Conservation (phyloP, 495 filamentous ascomycete species). For the Penicillium paradoxum region DNA sequence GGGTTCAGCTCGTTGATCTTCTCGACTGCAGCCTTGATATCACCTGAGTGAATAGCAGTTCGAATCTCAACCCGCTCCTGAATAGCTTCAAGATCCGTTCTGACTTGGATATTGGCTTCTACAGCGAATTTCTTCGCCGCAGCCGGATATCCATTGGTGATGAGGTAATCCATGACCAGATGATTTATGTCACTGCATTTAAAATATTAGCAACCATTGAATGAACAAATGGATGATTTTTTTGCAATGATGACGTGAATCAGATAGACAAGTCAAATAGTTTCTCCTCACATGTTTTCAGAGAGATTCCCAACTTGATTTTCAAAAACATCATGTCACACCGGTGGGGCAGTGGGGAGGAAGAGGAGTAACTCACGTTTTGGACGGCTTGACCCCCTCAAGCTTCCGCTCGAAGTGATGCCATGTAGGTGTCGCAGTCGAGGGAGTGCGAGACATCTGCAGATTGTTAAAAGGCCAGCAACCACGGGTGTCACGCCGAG, state of each 20-base stretch:
- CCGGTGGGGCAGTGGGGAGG: slow-evolving; percentile 6
- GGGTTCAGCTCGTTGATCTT: slow-evolving; percentile 85
- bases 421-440: slow-evolving; percentile 61
- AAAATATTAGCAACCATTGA: slow-evolving; percentile 27
- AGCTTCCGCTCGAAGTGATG: slow-evolving; percentile 73
- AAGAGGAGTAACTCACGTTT: slow-evolving; percentile 63
- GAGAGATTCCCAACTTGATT: slow-evolving; percentile 99
- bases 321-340: slow-evolving; percentile 69
- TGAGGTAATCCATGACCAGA: slow-evolving; percentile 95
- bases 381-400: slow-evolving; percentile 80
- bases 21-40: slow-evolving; percentile 80
- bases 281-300: slow-evolving; percentile 85
- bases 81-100: slow-evolving; percentile 66
- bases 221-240: slow-evolving; percentile 4
- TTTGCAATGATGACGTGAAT: slow-evolving; percentile 24
- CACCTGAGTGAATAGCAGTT: slow-evolving; percentile 72
- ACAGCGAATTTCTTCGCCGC: slow-evolving; percentile 89
- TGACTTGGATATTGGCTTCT: slow-evolving; percentile 81
- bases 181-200: slow-evolving; percentile 81
- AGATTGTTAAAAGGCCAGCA: slow-evolving; percentile 39
- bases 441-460: slow-evolving; percentile 60
- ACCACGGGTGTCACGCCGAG: slow-evolving; percentile 33
- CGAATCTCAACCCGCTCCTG: slow-evolving; percentile 72
- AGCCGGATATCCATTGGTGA: slow-evolving; percentile 90
- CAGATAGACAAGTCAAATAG: slow-evolving; percentile 71